Percentiles rank a stretch among this genome's conserved stretches.
These are phyloP conservation scores for Trypanosoma lewisi DNA, from an alignment of 208 protist species.

Conservation along the genomic window DNA sequence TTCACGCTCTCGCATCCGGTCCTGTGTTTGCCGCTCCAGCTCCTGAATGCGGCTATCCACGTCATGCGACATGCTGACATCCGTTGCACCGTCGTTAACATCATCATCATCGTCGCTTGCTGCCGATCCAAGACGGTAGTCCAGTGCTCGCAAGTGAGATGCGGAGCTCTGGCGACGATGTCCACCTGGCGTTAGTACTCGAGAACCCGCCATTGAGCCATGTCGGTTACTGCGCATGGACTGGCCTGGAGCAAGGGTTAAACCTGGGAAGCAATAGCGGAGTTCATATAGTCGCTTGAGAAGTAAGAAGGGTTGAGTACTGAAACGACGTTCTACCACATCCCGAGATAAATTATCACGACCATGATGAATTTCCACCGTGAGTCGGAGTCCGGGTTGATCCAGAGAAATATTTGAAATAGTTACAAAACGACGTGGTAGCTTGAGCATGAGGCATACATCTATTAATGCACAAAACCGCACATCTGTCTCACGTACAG, in stretches of 20 bases:
- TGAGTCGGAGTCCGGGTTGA: conserved; percentile 72
- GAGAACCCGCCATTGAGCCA: background rate
- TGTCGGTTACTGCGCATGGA: background rate
- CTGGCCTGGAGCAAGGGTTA: too few relatives aligned
- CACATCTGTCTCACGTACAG: conserved; percentile 51
- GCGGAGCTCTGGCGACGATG: background rate
- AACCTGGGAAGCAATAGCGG: conserved; percentile 47
- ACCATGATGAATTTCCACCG: conserved; percentile 67
- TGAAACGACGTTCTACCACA: conserved; percentile 61
- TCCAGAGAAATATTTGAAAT: conserved; percentile 60
- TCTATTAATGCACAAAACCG: conserved; percentile 78
- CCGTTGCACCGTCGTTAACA: conserved; percentile 9
- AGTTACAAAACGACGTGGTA: conserved; percentile 64
- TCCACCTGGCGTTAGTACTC: background rate
- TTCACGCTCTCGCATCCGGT: conserved; percentile 33
- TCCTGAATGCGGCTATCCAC: conserved; percentile 1
- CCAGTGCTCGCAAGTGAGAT: background rate
- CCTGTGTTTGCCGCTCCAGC: conserved; percentile 26
- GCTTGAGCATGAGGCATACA: conserved; percentile 65
- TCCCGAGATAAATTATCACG: conserved; percentile 43
- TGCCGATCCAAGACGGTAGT: conserved; percentile 8
- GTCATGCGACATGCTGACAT: background rate
- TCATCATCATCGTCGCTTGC: conserved; percentile 18
- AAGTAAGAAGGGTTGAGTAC: conserved; percentile 64
- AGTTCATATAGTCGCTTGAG: conserved; percentile 78